A percentile compares a stretch with the other conserved stretches of the same genome.
Evolutionary conservation across 2,329 filamentous ascomycete genomes (phyloP).

Genomic region (Basipetospora sp.): DNA sequence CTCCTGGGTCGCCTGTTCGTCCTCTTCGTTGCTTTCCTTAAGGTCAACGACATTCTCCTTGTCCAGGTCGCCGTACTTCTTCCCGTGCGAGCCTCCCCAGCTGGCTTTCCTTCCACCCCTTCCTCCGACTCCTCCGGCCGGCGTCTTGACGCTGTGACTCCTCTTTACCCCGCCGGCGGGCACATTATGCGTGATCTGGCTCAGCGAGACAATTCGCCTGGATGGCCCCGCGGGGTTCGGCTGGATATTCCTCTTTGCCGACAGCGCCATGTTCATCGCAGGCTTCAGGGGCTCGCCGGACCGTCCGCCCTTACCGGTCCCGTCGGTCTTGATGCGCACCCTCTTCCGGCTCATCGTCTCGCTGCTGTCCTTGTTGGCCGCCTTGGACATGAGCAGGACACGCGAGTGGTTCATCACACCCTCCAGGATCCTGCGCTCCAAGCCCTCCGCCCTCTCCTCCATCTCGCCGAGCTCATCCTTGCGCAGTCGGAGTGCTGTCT

Average conservation of each 20-base stretch:
- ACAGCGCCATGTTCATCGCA: conserved; percentile 39
- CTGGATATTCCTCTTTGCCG: conserved; percentile 31
- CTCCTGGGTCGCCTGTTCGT: conserved; percentile 3
- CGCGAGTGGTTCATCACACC: conserved; percentile 94
- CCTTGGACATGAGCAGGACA: conserved; percentile 64
- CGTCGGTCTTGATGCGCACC: conserved; percentile 32
- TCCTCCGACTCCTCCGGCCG: conserved; percentile 20
- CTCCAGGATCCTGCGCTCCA: conserved; percentile 86
- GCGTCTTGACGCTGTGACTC: conserved; percentile 62
- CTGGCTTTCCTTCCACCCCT: conserved; percentile 46
- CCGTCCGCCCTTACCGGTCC: conserved; percentile 13
- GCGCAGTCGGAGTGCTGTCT: conserved; percentile 76
- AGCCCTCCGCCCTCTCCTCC: conserved; percentile 72
- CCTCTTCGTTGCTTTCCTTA: conserved; percentile 31
- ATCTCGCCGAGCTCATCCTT: conserved; percentile 83
- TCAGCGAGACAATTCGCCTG: conserved; percentile 77
- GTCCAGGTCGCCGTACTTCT: conserved; percentile 36
- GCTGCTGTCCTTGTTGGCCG: conserved; percentile 25
- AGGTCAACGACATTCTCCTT: conserved; percentile 56
- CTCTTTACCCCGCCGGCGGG: conserved; percentile 52
- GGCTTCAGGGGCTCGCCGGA: conserved; percentile 16
- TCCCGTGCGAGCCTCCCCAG: conserved; percentile 43
- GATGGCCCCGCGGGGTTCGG: conserved; percentile 40
- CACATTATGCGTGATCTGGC: conserved; percentile 70
- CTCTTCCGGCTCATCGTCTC: conserved; percentile 48